These are phyloP conservation scores for Rhizopogon vinicolor DNA, from an alignment of 768 basidiomycete genomes.

Conservation along the genomic window DNA sequence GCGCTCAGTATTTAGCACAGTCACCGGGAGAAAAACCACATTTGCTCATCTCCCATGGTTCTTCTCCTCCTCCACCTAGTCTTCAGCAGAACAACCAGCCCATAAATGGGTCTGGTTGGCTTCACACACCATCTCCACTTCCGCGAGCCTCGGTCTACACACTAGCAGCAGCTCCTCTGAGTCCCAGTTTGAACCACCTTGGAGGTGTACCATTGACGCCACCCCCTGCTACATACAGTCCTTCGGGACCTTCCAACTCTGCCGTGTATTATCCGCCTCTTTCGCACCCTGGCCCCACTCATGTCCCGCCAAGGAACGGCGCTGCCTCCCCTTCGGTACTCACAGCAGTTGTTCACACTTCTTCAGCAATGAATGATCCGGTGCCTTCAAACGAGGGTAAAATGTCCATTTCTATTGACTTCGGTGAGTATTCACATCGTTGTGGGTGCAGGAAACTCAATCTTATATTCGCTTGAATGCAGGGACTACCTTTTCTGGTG, in stretches of 20 bases:
- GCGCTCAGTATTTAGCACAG: constrained; percentile 20
- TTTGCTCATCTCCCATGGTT: constrained; percentile 33
- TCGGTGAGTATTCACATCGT: constrained; percentile 45
- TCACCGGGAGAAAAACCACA: constrained; percentile 32
- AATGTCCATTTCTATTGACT: constrained; percentile 79
- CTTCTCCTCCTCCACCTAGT: constrained; percentile 44
- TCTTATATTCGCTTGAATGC: not conserved
- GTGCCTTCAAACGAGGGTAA: constrained; percentile 59
- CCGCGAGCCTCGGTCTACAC: not conserved
- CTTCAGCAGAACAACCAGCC: constrained; percentile 21
- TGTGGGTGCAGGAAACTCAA: not conserved
- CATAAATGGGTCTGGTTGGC: constrained; percentile 19
- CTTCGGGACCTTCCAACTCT: not conserved
- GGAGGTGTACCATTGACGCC: not conserved
- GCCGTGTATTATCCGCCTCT: constrained; percentile 9
- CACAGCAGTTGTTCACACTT: not conserved
- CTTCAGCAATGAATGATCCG: constrained; percentile 15
- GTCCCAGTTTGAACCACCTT: not conserved
- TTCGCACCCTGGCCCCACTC: constrained; percentile 26
- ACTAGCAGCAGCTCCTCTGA: not conserved
- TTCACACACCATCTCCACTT: constrained; percentile 33
- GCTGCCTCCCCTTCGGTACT: constrained; percentile 20
- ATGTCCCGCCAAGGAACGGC: constrained; percentile 11
- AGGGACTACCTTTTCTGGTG: constrained; percentile 88
- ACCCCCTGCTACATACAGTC: not conserved